Evolutionary conservation across 2,329 filamentous ascomycete species (phyloP), one percentile per base, ranked within the genome.

Genomic region (Pseudogymnoascus sp.): DNA sequence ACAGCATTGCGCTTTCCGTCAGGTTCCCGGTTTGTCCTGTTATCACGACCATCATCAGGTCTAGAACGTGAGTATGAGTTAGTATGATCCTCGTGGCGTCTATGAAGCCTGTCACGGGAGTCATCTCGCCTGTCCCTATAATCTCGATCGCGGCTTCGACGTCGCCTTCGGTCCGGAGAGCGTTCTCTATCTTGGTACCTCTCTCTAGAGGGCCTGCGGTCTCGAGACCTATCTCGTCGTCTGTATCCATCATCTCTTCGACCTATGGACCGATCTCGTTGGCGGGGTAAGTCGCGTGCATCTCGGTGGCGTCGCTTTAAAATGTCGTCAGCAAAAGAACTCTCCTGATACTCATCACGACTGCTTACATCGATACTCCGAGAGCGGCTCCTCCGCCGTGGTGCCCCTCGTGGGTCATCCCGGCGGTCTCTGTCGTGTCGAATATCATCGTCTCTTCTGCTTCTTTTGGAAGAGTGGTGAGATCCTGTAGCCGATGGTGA

Each of bases 401-500:
- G 73, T 66, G 75, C 75, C 59, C 72, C 69, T 63, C 78, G 76
- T 57, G 73, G 73, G 71, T 81, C 79, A 69, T 81, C 79, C 67
- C 78, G 75, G 41, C 79, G 74, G 67, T 75, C 78, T 70, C 76
- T 75, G 58, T 81, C 79, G 68, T 77, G 74, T 65, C 79, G 76
- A 69, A 78, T 75, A 72, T 81, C 69, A 60, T 74, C 70, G 34
- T 74, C 81, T 74, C 79, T 77, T 70, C 78, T 77, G 69, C 69
- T 75, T 64, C 81, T 81, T 71, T 76, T 83, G 72, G 86, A 84
- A 76, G 85, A 86, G 76, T 83, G 81, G 73, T 89, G 86, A 81
- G 88, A 91, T 85, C 88, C 89, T 91, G 87, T 86, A 87, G 88
- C 88, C 86, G 88, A 91, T 89, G 89, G 90, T 92, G 89, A 93